These are phyloP conservation scores for Lolium multiflorum DNA, from an alignment of 176 grass and related monocot genomes.

Conservation along the genomic window DNA sequence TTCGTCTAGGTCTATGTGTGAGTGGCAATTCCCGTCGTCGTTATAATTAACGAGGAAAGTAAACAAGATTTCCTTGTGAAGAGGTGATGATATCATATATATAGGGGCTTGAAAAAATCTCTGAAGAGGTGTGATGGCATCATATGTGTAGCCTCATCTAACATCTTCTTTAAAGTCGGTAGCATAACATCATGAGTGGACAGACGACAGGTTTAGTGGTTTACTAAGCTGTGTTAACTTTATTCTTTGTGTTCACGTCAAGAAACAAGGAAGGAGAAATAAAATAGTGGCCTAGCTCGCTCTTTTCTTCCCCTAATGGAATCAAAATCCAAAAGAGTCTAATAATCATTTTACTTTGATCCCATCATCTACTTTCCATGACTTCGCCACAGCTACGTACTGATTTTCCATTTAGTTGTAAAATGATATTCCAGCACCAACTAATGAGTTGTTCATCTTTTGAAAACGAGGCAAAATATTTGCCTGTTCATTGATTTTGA, in stretches of 20 bases:
- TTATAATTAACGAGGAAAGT: neutral
- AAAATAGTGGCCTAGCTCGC: neutral
- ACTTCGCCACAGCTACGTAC: neutral
- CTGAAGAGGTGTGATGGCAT: neutral
- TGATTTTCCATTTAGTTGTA: neutral
- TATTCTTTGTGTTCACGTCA: slow-evolving; percentile 41
- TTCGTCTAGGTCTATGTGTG: neutral
- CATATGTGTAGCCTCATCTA: neutral
- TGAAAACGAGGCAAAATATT: too few species aligned
- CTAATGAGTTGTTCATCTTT: too few species aligned
- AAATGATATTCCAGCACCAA: neutral
- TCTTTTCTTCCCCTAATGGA: neutral
- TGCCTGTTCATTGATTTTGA: too few species aligned
- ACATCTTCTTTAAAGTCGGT: neutral
- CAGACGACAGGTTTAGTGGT: too few species aligned
- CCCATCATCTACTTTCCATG: neutral
- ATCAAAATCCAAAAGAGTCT: neutral
- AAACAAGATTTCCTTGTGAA: neutral
- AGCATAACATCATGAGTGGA: slow-evolving; percentile 32
- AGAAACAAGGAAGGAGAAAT: slow-evolving; percentile 19
- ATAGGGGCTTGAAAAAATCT: neutral
- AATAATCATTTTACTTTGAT: neutral
- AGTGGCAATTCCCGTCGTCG: neutral
- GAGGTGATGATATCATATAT: neutral
- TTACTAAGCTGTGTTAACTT: neutral